phyloP scores from a whole-genome alignment of 1,284 basidiomycete species.

The Trametes hirsuta region DNA sequence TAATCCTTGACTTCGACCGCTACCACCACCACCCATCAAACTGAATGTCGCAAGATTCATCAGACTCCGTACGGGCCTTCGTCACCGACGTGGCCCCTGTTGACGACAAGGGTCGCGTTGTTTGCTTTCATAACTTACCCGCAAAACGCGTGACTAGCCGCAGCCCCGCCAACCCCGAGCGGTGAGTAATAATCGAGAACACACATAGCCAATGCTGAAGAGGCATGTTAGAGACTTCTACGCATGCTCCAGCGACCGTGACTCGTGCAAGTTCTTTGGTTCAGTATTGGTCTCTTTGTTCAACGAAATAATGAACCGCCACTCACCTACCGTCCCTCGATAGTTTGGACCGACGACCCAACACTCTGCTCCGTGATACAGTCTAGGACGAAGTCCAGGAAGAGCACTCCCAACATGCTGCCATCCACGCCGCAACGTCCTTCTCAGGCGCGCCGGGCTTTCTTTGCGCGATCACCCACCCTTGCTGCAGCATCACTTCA shows the following conservation, averaged over 20 bases:
- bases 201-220: background rate
- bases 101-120: conserved; percentile 31
- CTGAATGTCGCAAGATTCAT: conserved; percentile 10
- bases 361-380: conserved; percentile 2
- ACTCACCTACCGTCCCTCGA: background rate
- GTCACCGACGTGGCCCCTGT: conserved; percentile 28
- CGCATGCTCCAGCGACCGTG: conserved; percentile 29
- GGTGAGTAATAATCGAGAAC: conserved; percentile 29
- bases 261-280: conserved; percentile 43
- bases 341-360: conserved; percentile 44
- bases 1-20: background rate
- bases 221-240: conserved; percentile 38
- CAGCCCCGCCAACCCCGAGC: conserved; percentile 33
- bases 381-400: background rate
- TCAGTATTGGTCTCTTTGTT: conserved; percentile 12
- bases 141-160: conserved; percentile 33
- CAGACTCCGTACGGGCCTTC: conserved; percentile 7
- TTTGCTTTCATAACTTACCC: conserved; percentile 35
- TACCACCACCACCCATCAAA: too few species aligned
- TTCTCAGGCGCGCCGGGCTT: conserved; percentile 20
- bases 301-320: background rate
- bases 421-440: conserved; percentile 11
- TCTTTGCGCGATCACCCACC: conserved; percentile 16
- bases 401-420: background rate
- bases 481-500: background rate